Percentiles rank a stretch among this genome's conserved stretches.
Conservation (phyloP, 2,329 filamentous ascomycete species). For the Setomelanomma holmii region DNA sequence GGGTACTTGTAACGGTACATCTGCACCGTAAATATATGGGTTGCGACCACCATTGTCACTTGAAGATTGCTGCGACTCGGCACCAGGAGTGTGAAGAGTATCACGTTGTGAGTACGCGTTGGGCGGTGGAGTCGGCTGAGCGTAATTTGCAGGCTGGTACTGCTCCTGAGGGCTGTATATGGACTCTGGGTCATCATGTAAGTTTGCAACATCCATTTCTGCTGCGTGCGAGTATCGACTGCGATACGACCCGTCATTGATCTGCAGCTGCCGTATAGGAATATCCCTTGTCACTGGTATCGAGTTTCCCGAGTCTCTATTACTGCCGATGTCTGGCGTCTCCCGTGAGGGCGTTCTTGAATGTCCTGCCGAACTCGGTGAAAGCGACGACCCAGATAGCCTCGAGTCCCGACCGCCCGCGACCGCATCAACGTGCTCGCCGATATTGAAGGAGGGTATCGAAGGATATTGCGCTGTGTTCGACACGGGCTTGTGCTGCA, state of each 20-base stretch:
- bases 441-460: slow-evolving; percentile 42
- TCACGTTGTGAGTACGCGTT: slow-evolving; percentile 34
- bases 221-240: slow-evolving; percentile 42
- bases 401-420: slow-evolving; percentile 41
- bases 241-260: slow-evolving; percentile 40
- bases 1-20: slow-evolving; percentile 50
- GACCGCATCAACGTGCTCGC: slow-evolving; percentile 38
- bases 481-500: slow-evolving; percentile 34
- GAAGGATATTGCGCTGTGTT: slow-evolving; percentile 21
- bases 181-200: slow-evolving; percentile 30
- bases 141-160: slow-evolving; percentile 24
- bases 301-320: slow-evolving; percentile 29
- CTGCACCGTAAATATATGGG: slow-evolving; percentile 39
- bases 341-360: slow-evolving; percentile 47
- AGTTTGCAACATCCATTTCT: slow-evolving; percentile 37
- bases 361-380: slow-evolving; percentile 41
- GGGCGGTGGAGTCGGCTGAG: slow-evolving; percentile 32
- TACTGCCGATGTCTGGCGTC: slow-evolving; percentile 33
- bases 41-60: slow-evolving; percentile 37
- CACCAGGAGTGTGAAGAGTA: slow-evolving; percentile 28
- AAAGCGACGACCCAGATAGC: slow-evolving; percentile 43
- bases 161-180: slow-evolving; percentile 31
- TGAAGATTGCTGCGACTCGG: slow-evolving; percentile 41
- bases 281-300: slow-evolving; percentile 42
- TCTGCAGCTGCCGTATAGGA: slow-evolving; percentile 44